Base-by-base conservation (phyloP, 108 stramenopile species). In the Asterionellopsis glacialis region DNA sequence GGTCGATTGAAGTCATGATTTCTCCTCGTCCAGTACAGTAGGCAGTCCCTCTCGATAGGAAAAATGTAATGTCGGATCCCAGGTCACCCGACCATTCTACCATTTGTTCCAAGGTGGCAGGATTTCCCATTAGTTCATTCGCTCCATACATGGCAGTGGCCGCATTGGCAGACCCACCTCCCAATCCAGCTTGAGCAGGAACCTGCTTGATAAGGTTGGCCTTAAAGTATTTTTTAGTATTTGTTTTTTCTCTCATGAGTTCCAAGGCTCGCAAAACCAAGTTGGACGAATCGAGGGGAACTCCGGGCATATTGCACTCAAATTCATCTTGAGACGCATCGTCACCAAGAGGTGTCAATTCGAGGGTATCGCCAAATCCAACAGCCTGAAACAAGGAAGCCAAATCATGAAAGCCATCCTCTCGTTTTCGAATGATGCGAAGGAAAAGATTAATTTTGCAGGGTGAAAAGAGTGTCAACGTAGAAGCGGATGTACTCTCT, bases 21-120 rank as follows among this genome's bases (percentile, higher is more conserved):
- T 97, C 97, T 21, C 97, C 97, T 21, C 97, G 74, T 9, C 97
- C 95, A 7, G 97, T 97, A 68, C 97, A 97, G 58, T 94, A 97
- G 27, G 94, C 93, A 0, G 93, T 96, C n/a, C 97, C 96, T 45
- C 72, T 72, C 23, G 85, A 88, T 24, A 97, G 63, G 66, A 97
- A 97, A 68, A 97, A 97, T 15, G 97, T 95, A 40, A 97, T 95
- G 60, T 97, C 97, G 55, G 90, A 92, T 13, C 96, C 96, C 28
- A 97, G 66, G 25, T 73, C 95, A 15, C 78, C 95, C 45, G 91
- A 91, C 96, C 96, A 97, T 64, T 91, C 84, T 33, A n/a, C 55
- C 61, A 90, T 76, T 65, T 90, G 71, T 48, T 92, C 81, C 55
- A 77, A 57, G 16, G 83, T 77, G 33, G 95, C 95, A 7, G 97